Percentiles rank a stretch among this genome's conserved stretches.
Conservation (phyloP, 2,329 filamentous ascomycete genomes). For the Scedosporium boydii region DNA sequence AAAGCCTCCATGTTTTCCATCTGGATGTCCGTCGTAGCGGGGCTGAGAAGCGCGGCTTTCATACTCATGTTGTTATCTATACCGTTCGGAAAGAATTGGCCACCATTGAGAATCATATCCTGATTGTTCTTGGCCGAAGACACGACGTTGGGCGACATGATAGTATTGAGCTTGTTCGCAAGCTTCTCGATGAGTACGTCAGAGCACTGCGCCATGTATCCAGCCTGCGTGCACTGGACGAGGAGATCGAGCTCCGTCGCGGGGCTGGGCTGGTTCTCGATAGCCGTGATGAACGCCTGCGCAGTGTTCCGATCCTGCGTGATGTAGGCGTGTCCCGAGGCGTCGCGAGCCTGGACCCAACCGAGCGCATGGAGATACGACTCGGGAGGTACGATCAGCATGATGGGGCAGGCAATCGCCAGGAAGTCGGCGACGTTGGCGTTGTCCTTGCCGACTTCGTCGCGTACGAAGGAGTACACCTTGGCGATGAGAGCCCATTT, state of each 20-base stretch:
- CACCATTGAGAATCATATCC: not conserved
- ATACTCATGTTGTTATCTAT: too few relatives aligned
- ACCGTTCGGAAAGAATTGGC: not conserved
- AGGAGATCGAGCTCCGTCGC: slow-evolving; percentile 20
- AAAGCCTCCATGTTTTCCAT: not conserved
- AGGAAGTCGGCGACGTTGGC: slow-evolving; percentile 39
- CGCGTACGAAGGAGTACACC: slow-evolving; percentile 44
- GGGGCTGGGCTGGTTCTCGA: slow-evolving; percentile 11
- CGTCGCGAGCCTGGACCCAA: slow-evolving; percentile 28
- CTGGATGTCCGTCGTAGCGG: not conserved
- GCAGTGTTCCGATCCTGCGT: slow-evolving; percentile 10
- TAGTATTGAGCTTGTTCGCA: slow-evolving; percentile 13
- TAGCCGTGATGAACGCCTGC: not conserved
- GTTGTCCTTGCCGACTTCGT: slow-evolving; percentile 34
- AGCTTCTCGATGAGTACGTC: slow-evolving; percentile 14
- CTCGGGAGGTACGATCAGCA: slow-evolving; percentile 34
- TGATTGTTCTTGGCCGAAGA: not conserved
- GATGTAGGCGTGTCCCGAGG: slow-evolving; percentile 13
- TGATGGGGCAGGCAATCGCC: slow-evolving; percentile 29
- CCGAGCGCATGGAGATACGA: slow-evolving; percentile 36
- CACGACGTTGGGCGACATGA: slow-evolving; percentile 15
- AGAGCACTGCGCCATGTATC: slow-evolving; percentile 17
- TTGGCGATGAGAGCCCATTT: slow-evolving; percentile 44
- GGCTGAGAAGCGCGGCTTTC: too few relatives aligned
- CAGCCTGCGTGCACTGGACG: slow-evolving; percentile 13